Base-by-base conservation (phyloP, 805 yeast genomes). In the Clavispora carvajalis region DNA sequence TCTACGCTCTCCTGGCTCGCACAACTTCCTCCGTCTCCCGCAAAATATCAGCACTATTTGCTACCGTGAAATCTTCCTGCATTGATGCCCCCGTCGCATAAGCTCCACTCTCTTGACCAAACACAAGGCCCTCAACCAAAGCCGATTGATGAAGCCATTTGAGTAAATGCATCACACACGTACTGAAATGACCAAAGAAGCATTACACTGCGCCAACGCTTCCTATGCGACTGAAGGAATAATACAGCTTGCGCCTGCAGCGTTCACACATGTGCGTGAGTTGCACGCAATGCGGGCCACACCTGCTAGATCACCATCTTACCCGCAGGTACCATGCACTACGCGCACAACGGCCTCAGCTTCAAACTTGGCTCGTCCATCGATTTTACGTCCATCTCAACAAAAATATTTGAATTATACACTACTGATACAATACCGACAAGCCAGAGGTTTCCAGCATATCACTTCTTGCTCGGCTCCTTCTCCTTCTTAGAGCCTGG, bases 401-500 rank as follows among this genome's bases (percentile, higher is more conserved):
- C 7, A 28, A 28, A 11, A 28, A 28, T 18, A 16, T 28, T 28
- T 15, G 31, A 11, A 28, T 15, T 11, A 28, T 31, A 31, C 34
- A 31, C 34, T 31, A 31, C 34, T 31, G 34, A 31, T 31, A 31
- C 34, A 31, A n/a, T 12, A 18, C 23, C 23, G 23, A 31, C 16
- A 21, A 18, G 34, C 31, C 5, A 9, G 2, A 28, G 19, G n/a
- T 15, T 19, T 12, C 18, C 31, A 19, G 31, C 8, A 15, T 5
- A 21, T 37, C 33, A 47, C 42, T 49, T 47, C 34, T 48, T 49
- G 34, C 43, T 48, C 16, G 45, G 16, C 42, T 49, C 47, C 37
- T 47, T 43, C 40, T 47, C 40, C 35, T 49, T 49, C 47, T 47
- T 49, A 12, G 33, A 34, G 1, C 38, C 30, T 3, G 52, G 52